Conservation (phyloP, 2,329 filamentous ascomycete species). For the Huntiella savannae region DNA sequence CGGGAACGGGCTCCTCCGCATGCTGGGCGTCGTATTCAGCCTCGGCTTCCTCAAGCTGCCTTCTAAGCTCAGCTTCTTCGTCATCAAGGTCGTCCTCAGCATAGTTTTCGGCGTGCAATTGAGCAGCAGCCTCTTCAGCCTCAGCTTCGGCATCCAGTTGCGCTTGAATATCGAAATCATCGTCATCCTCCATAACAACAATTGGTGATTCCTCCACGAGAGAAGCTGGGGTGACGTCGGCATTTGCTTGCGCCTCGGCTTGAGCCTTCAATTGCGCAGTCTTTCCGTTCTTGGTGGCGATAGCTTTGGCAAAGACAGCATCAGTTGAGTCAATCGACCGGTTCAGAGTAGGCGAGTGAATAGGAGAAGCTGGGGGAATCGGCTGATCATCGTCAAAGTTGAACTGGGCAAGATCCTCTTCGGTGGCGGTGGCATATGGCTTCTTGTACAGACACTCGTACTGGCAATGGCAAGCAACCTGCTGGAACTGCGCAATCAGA, state of each 20-base stretch:
- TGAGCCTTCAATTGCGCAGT: slow-evolving; percentile 14
- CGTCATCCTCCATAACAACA: neutral
- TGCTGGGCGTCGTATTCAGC: neutral
- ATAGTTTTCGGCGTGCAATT: slow-evolving; percentile 2
- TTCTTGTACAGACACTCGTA: slow-evolving; percentile 91
- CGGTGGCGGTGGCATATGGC: slow-evolving; percentile 59
- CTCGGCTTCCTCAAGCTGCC: slow-evolving; percentile 1
- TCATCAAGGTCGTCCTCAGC: slow-evolving; percentile 26
- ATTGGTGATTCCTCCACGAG: too few species aligned
- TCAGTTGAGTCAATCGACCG: slow-evolving; percentile 39
- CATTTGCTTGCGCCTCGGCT: slow-evolving; percentile 13
- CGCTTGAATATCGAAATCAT: slow-evolving; percentile 6
- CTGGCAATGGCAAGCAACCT: slow-evolving; percentile 77
- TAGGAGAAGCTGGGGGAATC: slow-evolving; percentile 44
- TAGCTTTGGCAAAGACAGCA: slow-evolving; percentile 32
- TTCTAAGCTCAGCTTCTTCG: slow-evolving; percentile 24
- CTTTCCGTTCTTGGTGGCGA: slow-evolving; percentile 24
- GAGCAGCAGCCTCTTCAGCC: slow-evolving; percentile 1
- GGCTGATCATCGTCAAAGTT: slow-evolving; percentile 49
- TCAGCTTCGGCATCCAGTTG: slow-evolving; percentile 10
- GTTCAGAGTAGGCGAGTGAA: slow-evolving; percentile 37
- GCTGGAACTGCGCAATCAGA: slow-evolving; percentile 63
- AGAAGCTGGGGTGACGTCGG: too few species aligned
- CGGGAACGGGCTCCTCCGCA: neutral
- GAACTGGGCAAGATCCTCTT: slow-evolving; percentile 65